Evolutionary conservation across 495 filamentous ascomycete genomes (phyloP).

Genomic region (Cryomyces minteri): DNA sequence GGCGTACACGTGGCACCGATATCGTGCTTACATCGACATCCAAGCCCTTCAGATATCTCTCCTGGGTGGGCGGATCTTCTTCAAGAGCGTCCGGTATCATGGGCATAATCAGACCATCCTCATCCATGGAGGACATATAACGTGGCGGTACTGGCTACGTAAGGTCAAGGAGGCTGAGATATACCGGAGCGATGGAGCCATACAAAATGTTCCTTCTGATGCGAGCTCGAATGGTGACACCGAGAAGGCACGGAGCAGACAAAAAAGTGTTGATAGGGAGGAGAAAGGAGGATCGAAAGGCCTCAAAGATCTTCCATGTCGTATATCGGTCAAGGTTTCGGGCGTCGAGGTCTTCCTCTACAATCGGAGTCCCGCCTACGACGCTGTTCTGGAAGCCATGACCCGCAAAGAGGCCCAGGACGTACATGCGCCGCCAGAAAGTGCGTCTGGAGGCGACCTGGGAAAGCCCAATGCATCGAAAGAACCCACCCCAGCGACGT

Average conservation of each 20-base stretch:
- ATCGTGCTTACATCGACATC: conserved; percentile 80
- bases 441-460: neutral
- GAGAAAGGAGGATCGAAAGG: conserved; percentile 33
- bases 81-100: conserved; percentile 87
- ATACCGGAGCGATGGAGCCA: conserved; percentile 8
- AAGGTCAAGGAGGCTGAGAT: conserved; percentile 55
- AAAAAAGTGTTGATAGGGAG: conserved; percentile 22
- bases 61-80: conserved; percentile 84
- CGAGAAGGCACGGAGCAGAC: conserved; percentile 6
- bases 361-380: conserved; percentile 84
- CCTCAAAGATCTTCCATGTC: conserved; percentile 48
- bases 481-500: neutral
- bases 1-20: conserved; percentile 77
- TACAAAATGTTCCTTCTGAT: conserved; percentile 7
- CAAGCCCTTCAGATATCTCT: conserved; percentile 84
- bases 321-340: conserved; percentile 54
- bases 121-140: conserved; percentile 81
- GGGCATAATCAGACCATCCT: conserved; percentile 93
- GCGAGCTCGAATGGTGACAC: conserved; percentile 5
- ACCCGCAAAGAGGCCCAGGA: neutral
- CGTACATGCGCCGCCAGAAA: neutral
- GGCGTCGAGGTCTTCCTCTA: conserved; percentile 95
- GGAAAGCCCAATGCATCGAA: neutral
- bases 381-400: conserved; percentile 42
- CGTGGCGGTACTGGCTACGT: conserved; percentile 89